Conservation (phyloP, 75 land plant species). For the Isoetes taiwanensis region DNA sequence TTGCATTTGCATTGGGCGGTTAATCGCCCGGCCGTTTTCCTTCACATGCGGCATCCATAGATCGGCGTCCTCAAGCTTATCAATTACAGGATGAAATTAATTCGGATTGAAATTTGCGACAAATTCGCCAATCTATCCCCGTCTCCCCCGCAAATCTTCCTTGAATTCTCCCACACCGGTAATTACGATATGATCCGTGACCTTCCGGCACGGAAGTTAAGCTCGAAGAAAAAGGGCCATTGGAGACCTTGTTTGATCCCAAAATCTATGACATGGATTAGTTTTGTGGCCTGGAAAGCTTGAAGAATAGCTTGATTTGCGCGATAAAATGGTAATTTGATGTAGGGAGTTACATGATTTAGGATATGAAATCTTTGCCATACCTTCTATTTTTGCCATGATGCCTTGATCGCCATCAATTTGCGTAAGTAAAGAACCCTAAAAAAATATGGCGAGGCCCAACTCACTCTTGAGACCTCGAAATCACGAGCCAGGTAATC, state of each 20-base stretch:
- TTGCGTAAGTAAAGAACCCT: no score
- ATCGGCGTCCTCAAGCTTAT: constrained; percentile 75
- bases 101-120: constrained; percentile 54
- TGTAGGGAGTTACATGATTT: constrained; percentile 60
- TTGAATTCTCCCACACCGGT: constrained; percentile 71
- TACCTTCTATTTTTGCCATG: no score
- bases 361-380: constrained; percentile 49
- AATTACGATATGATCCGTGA: constrained; percentile 70
- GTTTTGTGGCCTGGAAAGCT: constrained; percentile 76
- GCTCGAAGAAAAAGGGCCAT: constrained; percentile 75
- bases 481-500: no score
- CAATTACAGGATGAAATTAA: constrained; percentile 78
- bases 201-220: constrained; percentile 45
- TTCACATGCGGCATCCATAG: constrained; percentile 98
- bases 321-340: constrained; percentile 71
- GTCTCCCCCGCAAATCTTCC: constrained; percentile 74
- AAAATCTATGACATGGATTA: constrained; percentile 80
- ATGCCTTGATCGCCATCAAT: no score
- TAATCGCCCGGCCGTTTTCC: constrained; percentile 70
- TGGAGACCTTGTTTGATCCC: constrained; percentile 95
- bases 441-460: no score
- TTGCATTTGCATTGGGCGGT: constrained; percentile 63
- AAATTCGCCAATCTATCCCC: constrained; percentile 57
- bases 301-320: constrained; percentile 60
- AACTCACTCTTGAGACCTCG: no score